phyloP scores from a whole-genome alignment of 768 basidiomycete species.

The Chalciporus chontae region DNA sequence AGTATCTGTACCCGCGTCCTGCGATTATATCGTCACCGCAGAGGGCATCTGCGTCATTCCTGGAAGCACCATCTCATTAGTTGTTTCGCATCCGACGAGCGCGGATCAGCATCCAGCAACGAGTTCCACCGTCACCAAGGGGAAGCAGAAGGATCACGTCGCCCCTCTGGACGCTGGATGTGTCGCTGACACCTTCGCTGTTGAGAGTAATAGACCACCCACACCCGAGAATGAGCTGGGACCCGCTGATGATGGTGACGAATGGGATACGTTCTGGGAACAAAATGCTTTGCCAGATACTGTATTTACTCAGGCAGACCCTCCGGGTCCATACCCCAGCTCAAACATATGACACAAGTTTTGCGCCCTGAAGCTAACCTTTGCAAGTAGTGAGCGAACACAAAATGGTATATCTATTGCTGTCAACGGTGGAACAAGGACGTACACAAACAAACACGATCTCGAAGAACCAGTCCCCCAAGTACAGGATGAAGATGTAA shows the following conservation, averaged over 20 bases:
- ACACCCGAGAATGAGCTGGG: constrained; percentile 27
- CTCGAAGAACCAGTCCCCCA: constrained; percentile 17
- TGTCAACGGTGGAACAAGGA: background rate
- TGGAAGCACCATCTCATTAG: constrained; percentile 17
- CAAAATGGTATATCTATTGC: background rate
- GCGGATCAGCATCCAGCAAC: constrained; percentile 10
- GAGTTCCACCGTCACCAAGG: background rate
- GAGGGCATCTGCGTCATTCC: constrained; percentile 47
- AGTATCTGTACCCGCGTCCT: constrained; percentile 48
- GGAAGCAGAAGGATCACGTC: constrained; percentile 17
- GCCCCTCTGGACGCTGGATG: constrained; percentile 37
- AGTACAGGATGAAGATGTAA: background rate
- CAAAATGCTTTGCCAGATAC: constrained; percentile 41
- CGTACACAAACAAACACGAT: background rate
- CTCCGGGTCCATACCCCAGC: background rate
- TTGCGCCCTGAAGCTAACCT: too few species aligned
- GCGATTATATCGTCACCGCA: constrained; percentile 73
- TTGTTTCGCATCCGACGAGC: background rate
- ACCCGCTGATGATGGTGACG: constrained; percentile 30
- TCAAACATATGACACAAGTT: constrained; percentile 22
- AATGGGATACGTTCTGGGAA: constrained; percentile 49
- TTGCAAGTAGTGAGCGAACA: too few species aligned
- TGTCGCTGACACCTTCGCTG: constrained; percentile 24
- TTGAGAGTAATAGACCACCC: constrained; percentile 9
- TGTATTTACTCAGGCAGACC: constrained; percentile 24